Evolutionary conservation across 768 basidiomycete species (phyloP).

Genomic region (Hydnum rufescens): DNA sequence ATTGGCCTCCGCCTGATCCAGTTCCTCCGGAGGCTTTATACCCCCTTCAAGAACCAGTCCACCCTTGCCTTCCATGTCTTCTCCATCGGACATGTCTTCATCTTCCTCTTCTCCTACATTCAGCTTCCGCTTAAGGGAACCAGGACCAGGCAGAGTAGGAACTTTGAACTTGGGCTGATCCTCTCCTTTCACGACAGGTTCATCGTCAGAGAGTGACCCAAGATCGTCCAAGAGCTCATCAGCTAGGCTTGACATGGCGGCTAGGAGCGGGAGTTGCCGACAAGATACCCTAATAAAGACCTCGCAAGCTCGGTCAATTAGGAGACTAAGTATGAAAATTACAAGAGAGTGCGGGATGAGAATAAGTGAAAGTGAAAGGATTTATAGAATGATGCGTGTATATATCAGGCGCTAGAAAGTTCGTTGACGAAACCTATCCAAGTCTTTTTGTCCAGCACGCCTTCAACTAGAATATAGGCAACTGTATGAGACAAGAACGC

Average conservation of each 20-base stretch:
- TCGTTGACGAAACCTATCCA: constrained; percentile 78
- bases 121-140: constrained; percentile 43
- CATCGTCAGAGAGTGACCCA: constrained; percentile 54
- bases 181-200: constrained; percentile 18
- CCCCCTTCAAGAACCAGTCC: constrained; percentile 37
- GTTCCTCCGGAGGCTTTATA: constrained; percentile 81
- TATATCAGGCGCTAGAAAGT: constrained; percentile 19
- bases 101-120: constrained; percentile 30
- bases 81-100: constrained; percentile 24
- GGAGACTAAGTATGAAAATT: no score
- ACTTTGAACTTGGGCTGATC: constrained; percentile 17
- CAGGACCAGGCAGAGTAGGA: not conserved
- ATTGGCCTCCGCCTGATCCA: constrained; percentile 85
- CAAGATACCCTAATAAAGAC: no score
- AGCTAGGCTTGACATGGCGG: constrained; percentile 33
- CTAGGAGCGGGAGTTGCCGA: no score
- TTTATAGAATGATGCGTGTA: no score
- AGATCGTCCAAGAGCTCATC: constrained; percentile 88
- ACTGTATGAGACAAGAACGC: not conserved
- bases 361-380: no score
- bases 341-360: no score
- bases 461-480: constrained; percentile 37
- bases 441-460: constrained; percentile 82
- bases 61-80: constrained; percentile 22
- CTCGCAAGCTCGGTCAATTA: no score